A percentile compares a stretch with the other conserved stretches of the same genome.
phyloP scores from a whole-genome alignment of 495 filamentous ascomycete genomes.

The Aspergillus steynii region DNA sequence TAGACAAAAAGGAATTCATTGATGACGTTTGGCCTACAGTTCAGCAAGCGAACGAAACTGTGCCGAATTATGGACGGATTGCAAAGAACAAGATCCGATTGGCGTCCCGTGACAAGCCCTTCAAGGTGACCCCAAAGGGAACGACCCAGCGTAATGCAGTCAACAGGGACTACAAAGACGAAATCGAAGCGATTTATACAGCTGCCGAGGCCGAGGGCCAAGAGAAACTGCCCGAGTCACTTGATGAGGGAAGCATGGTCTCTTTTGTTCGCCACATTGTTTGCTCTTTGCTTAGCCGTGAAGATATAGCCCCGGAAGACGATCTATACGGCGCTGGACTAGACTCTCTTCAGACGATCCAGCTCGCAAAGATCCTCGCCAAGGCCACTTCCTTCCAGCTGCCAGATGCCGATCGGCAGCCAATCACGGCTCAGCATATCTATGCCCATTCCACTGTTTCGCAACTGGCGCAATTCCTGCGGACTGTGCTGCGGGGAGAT shows the following conservation, averaged over 20 bases:
- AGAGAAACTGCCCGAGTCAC: constrained; percentile 7
- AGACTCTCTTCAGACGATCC: constrained; percentile 38
- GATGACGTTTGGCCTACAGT: constrained; percentile 45
- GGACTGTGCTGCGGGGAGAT: constrained; percentile 21
- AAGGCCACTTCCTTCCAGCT: constrained; percentile 14
- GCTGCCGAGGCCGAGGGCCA: neutral
- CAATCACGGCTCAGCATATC: constrained; percentile 27
- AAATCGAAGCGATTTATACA: constrained; percentile 53
- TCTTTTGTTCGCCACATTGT: constrained; percentile 15
- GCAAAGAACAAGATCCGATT: constrained; percentile 31
- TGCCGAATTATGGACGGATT: constrained; percentile 43
- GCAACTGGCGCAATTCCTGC: constrained; percentile 21
- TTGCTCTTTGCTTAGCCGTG: constrained; percentile 12
- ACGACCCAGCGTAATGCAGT: constrained; percentile 51
- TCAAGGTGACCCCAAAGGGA: constrained; percentile 55
- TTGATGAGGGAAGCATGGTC: constrained; percentile 11
- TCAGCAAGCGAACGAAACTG: constrained; percentile 44
- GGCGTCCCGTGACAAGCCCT: constrained; percentile 47
- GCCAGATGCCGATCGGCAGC: constrained; percentile 3
- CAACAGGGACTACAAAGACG: constrained; percentile 49
- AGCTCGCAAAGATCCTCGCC: constrained; percentile 24
- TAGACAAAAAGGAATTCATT: constrained; percentile 20
- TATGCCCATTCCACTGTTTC: constrained; percentile 34
- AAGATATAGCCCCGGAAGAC: constrained; percentile 16
- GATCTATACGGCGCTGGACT: constrained; percentile 30